Percentiles rank a stretch among this genome's conserved stretches.
These are phyloP conservation scores for Rickenella mellea DNA, from an alignment of 768 basidiomycete genomes.

Conservation along the genomic window DNA sequence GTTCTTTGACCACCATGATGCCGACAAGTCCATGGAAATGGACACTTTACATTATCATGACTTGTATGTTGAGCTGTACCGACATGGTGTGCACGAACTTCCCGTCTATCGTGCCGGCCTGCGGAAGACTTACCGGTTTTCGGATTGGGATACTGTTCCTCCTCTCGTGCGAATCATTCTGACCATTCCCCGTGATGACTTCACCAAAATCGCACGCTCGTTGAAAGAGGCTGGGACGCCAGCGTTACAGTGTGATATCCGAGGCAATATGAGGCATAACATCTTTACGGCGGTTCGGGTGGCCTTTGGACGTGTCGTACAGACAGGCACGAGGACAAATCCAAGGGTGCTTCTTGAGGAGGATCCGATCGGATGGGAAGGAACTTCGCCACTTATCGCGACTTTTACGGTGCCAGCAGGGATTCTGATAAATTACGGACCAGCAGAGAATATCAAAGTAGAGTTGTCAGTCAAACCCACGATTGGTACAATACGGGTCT, in stretches of 20 bases:
- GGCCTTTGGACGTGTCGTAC: slow-evolving; percentile 21
- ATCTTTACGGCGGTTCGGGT: slow-evolving; percentile 24
- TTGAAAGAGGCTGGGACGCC: slow-evolving; percentile 3
- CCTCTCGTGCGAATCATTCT: slow-evolving; percentile 25
- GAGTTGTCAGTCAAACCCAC: slow-evolving; percentile 21
- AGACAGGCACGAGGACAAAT: slow-evolving; percentile 6
- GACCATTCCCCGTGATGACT: slow-evolving; percentile 21
- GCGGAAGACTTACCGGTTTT: no score
- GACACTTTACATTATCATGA: slow-evolving; percentile 34
- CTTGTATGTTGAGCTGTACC: slow-evolving; percentile 33
- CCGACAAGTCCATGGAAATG: slow-evolving; percentile 16
- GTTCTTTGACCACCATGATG: slow-evolving; percentile 19
- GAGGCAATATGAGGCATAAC: slow-evolving; percentile 16
- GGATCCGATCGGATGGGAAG: slow-evolving; percentile 22
- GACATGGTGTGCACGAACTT: slow-evolving; percentile 27
- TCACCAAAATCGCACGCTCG: slow-evolving; percentile 17
- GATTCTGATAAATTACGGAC: slow-evolving; percentile 18
- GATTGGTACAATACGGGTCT: no score
- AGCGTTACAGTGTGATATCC: slow-evolving; percentile 26
- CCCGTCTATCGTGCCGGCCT: slow-evolving; percentile 10
- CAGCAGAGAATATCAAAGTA: slow-evolving; percentile 12
- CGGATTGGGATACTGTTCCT: slow-evolving; percentile 21
- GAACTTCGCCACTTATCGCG: slow-evolving; percentile 24
- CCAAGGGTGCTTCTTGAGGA: slow-evolving; percentile 15
- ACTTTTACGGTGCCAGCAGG: slow-evolving; percentile 25